Conservation (phyloP, 2,329 filamentous ascomycete species). For the Sarocladiaceae sp. region DNA sequence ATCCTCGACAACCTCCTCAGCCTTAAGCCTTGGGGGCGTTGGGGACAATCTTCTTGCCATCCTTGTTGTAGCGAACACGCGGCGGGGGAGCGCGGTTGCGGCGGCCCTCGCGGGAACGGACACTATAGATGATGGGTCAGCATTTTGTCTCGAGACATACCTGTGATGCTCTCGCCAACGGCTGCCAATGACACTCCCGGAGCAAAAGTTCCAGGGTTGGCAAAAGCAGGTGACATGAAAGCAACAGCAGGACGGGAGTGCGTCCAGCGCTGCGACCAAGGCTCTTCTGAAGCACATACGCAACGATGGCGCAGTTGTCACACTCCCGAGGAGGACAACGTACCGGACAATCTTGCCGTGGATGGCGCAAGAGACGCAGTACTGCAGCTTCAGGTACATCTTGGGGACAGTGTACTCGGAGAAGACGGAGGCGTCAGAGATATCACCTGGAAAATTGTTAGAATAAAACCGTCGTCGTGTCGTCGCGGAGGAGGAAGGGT, state of each 20-base stretch:
- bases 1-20: constrained; percentile 10
- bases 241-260: constrained; percentile 19
- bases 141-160: constrained; percentile 19
- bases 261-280: constrained; percentile 47
- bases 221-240: background rate
- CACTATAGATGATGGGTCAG: constrained; percentile 56
- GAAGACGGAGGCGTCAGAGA: constrained; percentile 99
- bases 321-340: constrained; percentile 54
- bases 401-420: constrained; percentile 99
- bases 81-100: constrained; percentile 98
- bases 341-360: constrained; percentile 99
- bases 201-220: no score
- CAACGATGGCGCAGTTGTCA: constrained; percentile 48
- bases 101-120: constrained; percentile 92
- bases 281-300: constrained; percentile 51
- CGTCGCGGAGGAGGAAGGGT: background rate
- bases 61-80: constrained; percentile 99
- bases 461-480: background rate
- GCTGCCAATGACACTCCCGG: no score
- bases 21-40: constrained; percentile 42
- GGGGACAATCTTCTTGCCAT: constrained; percentile 98
- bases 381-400: constrained; percentile 99
- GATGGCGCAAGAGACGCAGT: constrained; percentile 99
- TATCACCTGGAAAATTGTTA: constrained; percentile 70
- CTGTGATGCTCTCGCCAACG: constrained; percentile 14